A percentile compares a stretch with the other conserved stretches of the same genome.
phyloP scores from a whole-genome alignment of 2,329 filamentous ascomycete species.

The Fusarium tuaranense region DNA sequence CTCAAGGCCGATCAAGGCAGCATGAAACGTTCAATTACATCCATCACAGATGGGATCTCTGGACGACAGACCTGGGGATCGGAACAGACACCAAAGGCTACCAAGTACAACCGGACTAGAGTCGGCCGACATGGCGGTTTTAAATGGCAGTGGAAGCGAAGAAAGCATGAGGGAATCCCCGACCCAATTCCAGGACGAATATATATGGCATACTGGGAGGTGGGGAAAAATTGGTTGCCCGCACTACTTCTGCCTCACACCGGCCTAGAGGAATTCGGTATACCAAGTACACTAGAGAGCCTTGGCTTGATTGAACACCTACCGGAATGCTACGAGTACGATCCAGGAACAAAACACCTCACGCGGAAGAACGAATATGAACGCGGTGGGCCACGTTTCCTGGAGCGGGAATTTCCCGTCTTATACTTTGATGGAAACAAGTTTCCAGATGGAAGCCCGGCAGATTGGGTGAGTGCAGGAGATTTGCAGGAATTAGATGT shows the following conservation, averaged over 20 bases:
- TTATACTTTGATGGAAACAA: constrained; percentile 7
- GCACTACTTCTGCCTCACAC: constrained; percentile 10
- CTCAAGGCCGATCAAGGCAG: background rate
- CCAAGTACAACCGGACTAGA: background rate
- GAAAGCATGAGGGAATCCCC: constrained; percentile 2
- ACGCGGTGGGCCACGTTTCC: background rate
- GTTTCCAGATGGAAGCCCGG: background rate
- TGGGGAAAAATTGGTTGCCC: constrained; percentile 10
- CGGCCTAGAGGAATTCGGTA: background rate
- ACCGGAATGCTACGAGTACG: constrained; percentile 12
- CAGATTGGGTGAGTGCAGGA: background rate
- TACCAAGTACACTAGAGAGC: constrained; percentile 6
- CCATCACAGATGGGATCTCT: background rate
- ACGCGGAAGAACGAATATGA: background rate
- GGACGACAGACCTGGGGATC: background rate
- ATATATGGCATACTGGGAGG: constrained; percentile 14
- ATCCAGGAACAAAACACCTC: background rate
- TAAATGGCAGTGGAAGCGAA: constrained; percentile 4
- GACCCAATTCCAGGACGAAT: constrained; percentile 2
- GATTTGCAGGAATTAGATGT: constrained; percentile 3
- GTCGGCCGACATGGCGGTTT: background rate
- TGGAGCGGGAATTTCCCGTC: constrained; percentile 5
- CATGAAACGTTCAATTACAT: background rate
- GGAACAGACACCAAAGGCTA: constrained; percentile 1
- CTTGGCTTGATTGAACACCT: constrained; percentile 12